These are phyloP conservation scores for Lycium ferocissimum DNA, from an alignment of 257 asterid species.

Conservation along the genomic window DNA sequence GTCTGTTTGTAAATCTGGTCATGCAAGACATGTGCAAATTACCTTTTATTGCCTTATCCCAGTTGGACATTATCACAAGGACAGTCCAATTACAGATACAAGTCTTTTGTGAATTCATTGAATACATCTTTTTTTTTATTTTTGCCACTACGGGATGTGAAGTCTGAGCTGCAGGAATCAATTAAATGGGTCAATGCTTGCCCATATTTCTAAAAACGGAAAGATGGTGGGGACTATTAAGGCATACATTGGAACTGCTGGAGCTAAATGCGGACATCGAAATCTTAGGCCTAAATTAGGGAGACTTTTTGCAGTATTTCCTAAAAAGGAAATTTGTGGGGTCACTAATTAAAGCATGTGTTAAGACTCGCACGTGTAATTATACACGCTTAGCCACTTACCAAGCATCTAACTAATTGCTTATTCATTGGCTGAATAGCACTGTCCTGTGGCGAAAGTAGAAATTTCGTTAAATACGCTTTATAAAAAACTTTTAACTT, in stretches of 20 bases:
- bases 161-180: neutral
- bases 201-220: neutral
- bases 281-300: neutral
- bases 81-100: neutral
- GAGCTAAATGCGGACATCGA: neutral
- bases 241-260: too few species aligned
- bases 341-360: neutral
- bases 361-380: neutral
- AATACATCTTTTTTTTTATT: neutral
- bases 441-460: neutral
- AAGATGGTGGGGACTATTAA: neutral
- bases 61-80: neutral
- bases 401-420: too few species aligned
- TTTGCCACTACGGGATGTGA: neutral
- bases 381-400: too few species aligned
- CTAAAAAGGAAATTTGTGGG: neutral
- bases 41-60: neutral
- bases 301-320: neutral
- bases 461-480: neutral
- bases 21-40: conserved; percentile 19
- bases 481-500: too few species aligned
- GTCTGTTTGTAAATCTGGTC: neutral
- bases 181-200: neutral
- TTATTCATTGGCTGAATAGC: too few species aligned
- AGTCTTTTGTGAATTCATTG: neutral